These are phyloP conservation scores for Mortierella claussenii DNA, from an alignment of 192 early-diverging fungal species.

Conservation along the genomic window DNA sequence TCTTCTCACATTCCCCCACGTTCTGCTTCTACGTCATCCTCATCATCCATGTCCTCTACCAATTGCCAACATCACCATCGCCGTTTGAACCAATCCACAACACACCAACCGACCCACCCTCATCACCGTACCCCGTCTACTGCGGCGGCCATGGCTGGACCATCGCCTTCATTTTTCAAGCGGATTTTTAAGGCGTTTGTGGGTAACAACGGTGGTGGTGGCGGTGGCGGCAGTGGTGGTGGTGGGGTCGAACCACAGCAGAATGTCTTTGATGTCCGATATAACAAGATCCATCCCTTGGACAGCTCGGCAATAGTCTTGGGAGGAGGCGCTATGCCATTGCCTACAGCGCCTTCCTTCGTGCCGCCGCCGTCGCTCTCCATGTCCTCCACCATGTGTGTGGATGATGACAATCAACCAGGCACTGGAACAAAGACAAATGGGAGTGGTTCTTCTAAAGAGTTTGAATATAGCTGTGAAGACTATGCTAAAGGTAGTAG, in stretches of 20 bases:
- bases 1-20: background rate
- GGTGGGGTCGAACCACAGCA: too few species aligned
- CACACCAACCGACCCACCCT: background rate
- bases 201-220: background rate
- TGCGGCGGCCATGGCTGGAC: constrained; percentile 7
- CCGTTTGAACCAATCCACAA: background rate
- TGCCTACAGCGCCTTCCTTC: too few species aligned
- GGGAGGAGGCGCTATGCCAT: too few species aligned
- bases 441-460: constrained; percentile 26
- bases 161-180: constrained; percentile 24
- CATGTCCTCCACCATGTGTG: background rate
- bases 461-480: constrained; percentile 28
- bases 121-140: constrained; percentile 8
- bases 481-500: too few species aligned
- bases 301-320: too few species aligned
- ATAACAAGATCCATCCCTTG: background rate
- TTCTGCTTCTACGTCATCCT: background rate
- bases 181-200: constrained; percentile 33
- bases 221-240: too few species aligned
- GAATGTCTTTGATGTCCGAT: too few species aligned
- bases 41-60: background rate
- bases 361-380: background rate
- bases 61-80: background rate
- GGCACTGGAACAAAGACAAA: constrained; percentile 9
- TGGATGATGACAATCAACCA: background rate